Evolutionary conservation across 2,329 filamentous ascomycete species (phyloP).

Genomic region (Neurospora crassa): DNA sequence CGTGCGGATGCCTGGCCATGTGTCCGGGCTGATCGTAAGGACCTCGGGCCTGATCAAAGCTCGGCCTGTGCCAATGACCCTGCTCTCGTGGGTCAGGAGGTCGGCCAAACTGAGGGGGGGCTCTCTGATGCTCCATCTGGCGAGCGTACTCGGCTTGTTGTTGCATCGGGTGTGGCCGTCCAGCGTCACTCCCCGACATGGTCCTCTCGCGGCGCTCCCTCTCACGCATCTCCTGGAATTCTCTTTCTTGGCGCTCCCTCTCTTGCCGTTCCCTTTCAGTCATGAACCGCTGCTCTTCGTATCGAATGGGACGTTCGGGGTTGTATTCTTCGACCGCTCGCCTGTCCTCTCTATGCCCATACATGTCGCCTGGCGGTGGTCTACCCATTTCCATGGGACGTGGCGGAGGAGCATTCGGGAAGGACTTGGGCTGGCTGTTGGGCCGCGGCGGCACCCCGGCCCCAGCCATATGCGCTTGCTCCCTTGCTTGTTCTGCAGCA

Average conservation of each 20-base stretch:
- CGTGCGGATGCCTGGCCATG: conserved; percentile 33
- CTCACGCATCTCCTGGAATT: conserved; percentile 28
- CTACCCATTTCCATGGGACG: conserved; percentile 39
- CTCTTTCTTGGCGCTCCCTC: conserved; percentile 33
- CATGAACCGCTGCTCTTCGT: conserved; percentile 45
- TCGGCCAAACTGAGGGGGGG: conserved; percentile 31
- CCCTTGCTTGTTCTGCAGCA: conserved; percentile 35
- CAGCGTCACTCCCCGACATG: conserved; percentile 39
- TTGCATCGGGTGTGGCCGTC: conserved; percentile 33
- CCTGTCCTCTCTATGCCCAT: conserved; percentile 40
- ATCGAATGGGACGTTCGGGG: conserved; percentile 37
- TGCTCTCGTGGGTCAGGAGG: conserved; percentile 33
- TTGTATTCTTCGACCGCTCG: conserved; percentile 40
- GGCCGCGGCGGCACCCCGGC: conserved; percentile 34
- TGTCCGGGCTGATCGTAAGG: conserved; percentile 33
- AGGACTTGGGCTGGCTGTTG: conserved; percentile 43
- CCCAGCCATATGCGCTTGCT: conserved; percentile 27
- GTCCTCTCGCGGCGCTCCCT: conserved; percentile 31
- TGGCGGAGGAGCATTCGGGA: conserved; percentile 31
- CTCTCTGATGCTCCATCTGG: conserved; percentile 21
- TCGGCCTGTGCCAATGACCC: conserved; percentile 27
- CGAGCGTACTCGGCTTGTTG: conserved; percentile 34
- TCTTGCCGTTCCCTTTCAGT: conserved; percentile 30
- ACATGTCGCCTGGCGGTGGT: conserved; percentile 30
- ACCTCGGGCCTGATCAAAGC: conserved; percentile 32